Percentiles rank a stretch among this genome's conserved stretches.
Evolutionary conservation across 306 rosid genomes (phyloP).

Genomic region (Sicyos baderoa): DNA sequence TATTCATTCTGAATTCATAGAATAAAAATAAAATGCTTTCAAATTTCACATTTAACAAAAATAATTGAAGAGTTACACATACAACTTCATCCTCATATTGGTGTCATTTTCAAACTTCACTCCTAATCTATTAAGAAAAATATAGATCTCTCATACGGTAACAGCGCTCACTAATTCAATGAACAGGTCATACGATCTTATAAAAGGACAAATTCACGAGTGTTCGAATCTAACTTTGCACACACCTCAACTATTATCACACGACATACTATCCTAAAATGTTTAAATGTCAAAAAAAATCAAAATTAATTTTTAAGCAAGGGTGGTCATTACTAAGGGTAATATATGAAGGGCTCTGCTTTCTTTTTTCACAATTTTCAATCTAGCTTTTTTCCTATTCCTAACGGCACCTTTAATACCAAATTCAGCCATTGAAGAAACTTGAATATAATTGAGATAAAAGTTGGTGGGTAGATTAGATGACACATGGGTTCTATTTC

Average conservation of each 20-base stretch:
- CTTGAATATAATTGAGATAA: conserved; percentile 13
- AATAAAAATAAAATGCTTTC: not conserved
- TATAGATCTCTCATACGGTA: not conserved
- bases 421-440: not conserved
- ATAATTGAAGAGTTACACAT: not conserved
- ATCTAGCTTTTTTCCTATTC: not conserved
- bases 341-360: not conserved
- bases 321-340: not conserved
- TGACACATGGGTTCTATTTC: not conserved
- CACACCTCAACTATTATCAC: too few relatives aligned
- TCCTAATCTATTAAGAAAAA: not conserved
- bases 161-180: not conserved
- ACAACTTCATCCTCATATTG: not conserved
- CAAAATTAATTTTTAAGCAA: too few relatives aligned
- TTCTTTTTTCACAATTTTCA: not conserved
- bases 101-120: not conserved
- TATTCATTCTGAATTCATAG: not conserved
- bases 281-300: too few relatives aligned
- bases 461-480: not conserved
- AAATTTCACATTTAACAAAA: not conserved
- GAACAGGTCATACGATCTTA: not conserved
- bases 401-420: not conserved
- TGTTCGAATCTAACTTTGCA: too few relatives aligned
- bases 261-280: too few relatives aligned
- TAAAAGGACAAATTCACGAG: too few relatives aligned